A percentile compares a stretch with the other conserved stretches of the same genome.
Evolutionary conservation across 768 basidiomycete genomes (phyloP).

Genomic region (Mycena indigotica): DNA sequence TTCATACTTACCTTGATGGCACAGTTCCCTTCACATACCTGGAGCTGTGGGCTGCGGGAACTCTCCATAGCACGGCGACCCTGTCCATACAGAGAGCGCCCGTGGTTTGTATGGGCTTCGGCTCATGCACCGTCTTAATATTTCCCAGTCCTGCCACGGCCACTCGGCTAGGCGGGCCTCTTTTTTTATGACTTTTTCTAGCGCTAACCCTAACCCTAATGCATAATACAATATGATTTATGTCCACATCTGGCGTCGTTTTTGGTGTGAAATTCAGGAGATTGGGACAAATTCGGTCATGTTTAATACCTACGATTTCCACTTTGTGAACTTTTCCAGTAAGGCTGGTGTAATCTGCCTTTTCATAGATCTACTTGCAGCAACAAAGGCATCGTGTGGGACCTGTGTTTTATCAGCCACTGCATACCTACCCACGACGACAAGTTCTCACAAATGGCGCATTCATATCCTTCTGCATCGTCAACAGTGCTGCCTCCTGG

Average conservation of each 20-base stretch:
- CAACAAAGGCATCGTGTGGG: constrained; percentile 67
- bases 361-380: constrained; percentile 72
- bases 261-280: too few relatives aligned
- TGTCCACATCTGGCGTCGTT: too few relatives aligned
- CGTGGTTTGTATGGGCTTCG: constrained; percentile 67
- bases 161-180: constrained; percentile 42
- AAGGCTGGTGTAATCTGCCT: constrained; percentile 85
- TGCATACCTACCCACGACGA: neutral
- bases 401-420: constrained; percentile 53
- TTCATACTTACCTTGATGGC: constrained; percentile 27
- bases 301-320: constrained; percentile 52
- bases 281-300: too few relatives aligned
- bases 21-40: constrained; percentile 21
- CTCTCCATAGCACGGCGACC: constrained; percentile 71
- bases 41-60: constrained; percentile 22
- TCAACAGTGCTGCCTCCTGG: constrained; percentile 91
- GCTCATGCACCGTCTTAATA: constrained; percentile 80
- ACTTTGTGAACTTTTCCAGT: constrained; percentile 68
- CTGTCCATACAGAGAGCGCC: constrained; percentile 62
- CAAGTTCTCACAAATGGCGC: constrained; percentile 64
- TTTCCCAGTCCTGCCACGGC: constrained; percentile 74
- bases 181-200: constrained; percentile 7
- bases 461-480: constrained; percentile 87
- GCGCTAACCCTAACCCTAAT: neutral
- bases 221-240: neutral